Base-by-base conservation (phyloP, 257 asterid species). In the Apocynum venetum region DNA sequence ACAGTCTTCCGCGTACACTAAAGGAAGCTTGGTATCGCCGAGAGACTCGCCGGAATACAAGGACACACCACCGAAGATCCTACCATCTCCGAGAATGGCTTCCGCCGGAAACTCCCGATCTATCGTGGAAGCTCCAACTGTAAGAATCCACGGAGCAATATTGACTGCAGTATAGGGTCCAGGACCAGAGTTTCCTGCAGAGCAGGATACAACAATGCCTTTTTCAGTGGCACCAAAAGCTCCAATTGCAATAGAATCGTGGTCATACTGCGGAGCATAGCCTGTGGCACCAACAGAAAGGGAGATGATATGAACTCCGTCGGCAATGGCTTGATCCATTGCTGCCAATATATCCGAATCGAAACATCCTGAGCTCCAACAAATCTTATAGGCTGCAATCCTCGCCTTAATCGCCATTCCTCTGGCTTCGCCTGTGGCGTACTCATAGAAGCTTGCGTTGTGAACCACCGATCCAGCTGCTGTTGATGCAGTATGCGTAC, bases 31-130 rank as follows among this genome's bases (percentile, higher is more conserved):
- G 17, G 82, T 11, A 0, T 83, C 89, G 3, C 83, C 83, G 6
- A 91, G 86, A 0, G 83, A 1, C 1, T 86, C 83, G 4, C 99
- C 99, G 66, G 88, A 63, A 83, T 95, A 95, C 53, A 95, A 83
- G 4, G 99, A 95, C 36, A 95, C 99, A 19, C 99, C 99, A 0
- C 86, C 83, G 53, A 72, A 88, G 0, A 75, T 74, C 48, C 85
- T 87, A 14, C 95, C 90, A 76, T 95, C 97, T 1, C 98, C 99
- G 52, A 93, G 91, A 69, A 86, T 43, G 8, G 87, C 98, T 81
- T 93, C 96, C 3, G 99, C 98, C 0, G 98, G 98, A 48, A 95
- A 95, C 49, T 95, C 99, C 17, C 99, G 82, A 74, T 95, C 99
- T 20, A 95, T 81, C 0, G 99, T 93, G 13, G 99, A 91, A 40